A percentile compares a stretch with the other conserved stretches of the same genome.
Conservation (phyloP, 805 yeast genomes). For the Cyberlindnera mississippiensis region DNA sequence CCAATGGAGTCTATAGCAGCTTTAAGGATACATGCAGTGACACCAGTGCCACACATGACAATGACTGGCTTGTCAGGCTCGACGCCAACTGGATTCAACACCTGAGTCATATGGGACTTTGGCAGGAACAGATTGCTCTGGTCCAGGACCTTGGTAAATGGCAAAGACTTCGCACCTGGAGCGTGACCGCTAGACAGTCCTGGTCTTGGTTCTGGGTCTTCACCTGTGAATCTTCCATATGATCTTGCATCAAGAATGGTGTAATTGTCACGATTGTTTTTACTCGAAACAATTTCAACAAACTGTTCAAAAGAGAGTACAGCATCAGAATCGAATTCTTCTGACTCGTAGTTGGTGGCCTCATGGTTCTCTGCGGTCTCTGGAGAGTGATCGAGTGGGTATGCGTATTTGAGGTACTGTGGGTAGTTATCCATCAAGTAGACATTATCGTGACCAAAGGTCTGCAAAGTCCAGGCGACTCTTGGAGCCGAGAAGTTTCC, state of each 20-base stretch:
- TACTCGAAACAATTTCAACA: slow-evolving; percentile 48
- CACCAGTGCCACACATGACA: slow-evolving; percentile 95
- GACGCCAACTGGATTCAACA: slow-evolving; percentile 39
- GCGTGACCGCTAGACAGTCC: slow-evolving; percentile 89
- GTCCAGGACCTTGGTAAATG: slow-evolving; percentile 62
- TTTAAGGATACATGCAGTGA: slow-evolving; percentile 85
- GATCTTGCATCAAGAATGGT: slow-evolving; percentile 82
- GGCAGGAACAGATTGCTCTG: slow-evolving; percentile 44
- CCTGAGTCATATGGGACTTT: slow-evolving; percentile 39
- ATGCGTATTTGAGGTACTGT: slow-evolving; percentile 43
- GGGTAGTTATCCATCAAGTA: slow-evolving; percentile 67
- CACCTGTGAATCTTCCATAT: slow-evolving; percentile 68
- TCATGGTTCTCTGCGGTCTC: slow-evolving; percentile 10
- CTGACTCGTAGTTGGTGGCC: slow-evolving; percentile 32
- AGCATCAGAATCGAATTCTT: slow-evolving; percentile 39
- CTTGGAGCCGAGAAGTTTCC: slow-evolving; percentile 89
- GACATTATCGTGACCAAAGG: slow-evolving; percentile 73
- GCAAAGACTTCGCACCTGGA: slow-evolving; percentile 74
- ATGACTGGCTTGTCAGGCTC: slow-evolving; percentile 60
- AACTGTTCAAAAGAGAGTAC: slow-evolving; percentile 69
- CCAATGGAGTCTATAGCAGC: slow-evolving; percentile 64
- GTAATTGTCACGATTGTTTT: slow-evolving; percentile 41
- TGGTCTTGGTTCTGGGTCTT: slow-evolving; percentile 82
- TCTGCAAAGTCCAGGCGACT: slow-evolving; percentile 84
- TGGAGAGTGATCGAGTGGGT: slow-evolving; percentile 38